phyloP scores from a whole-genome alignment of 495 filamentous ascomycete species.

The Evernia prunastri region DNA sequence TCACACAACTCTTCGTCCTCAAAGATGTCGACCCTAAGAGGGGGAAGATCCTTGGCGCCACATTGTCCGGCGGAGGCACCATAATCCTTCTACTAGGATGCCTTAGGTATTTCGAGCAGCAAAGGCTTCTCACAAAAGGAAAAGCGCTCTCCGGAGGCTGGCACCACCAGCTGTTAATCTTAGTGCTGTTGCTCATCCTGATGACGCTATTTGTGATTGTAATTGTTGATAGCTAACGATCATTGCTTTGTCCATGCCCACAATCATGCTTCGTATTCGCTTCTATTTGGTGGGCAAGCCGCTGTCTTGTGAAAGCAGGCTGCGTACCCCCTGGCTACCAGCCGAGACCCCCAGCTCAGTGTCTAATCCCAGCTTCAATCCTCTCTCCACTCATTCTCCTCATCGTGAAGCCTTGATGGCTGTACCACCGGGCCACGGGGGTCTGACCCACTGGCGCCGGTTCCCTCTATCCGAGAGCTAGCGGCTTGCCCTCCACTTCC shows the following conservation, averaged over 20 bases:
- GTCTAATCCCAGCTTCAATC: neutral
- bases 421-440: constrained; percentile 21
- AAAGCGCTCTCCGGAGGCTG: constrained; percentile 14
- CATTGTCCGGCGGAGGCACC: constrained; percentile 16
- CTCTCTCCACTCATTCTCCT: constrained; percentile 28
- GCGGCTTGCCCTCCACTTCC: constrained; percentile 2
- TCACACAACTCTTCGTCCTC: constrained; percentile 24
- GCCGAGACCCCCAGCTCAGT: neutral
- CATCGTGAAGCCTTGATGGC: constrained; percentile 26
- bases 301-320: neutral
- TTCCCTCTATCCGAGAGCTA: constrained; percentile 2
- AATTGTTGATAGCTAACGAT: constrained; percentile 6
- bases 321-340: neutral
- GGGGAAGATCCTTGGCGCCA: constrained; percentile 16
- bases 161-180: neutral
- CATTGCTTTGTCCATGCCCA: neutral
- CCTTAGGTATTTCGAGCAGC: constrained; percentile 22
- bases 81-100: constrained; percentile 17
- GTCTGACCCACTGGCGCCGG: constrained; percentile 1
- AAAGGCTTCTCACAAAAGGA: constrained; percentile 13
- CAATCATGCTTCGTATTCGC: neutral
- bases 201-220: constrained; percentile 9
- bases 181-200: neutral
- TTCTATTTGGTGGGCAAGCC: too few relatives aligned
- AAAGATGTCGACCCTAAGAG: constrained; percentile 1